phyloP scores from a whole-genome alignment of 2,329 filamentous ascomycete species.

The Hypoxylon sp. region DNA sequence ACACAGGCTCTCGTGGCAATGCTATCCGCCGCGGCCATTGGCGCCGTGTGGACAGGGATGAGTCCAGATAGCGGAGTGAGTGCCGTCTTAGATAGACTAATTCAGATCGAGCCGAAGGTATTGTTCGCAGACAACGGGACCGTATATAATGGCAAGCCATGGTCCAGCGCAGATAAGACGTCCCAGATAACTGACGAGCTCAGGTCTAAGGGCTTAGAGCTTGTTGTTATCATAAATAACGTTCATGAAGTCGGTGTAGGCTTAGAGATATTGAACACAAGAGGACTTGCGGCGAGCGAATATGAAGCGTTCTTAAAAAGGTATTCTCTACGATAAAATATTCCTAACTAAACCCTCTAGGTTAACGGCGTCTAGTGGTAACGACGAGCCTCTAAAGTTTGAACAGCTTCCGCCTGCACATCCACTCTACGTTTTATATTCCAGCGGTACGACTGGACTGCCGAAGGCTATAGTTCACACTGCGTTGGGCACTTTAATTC shows the following conservation, averaged over 20 bases:
- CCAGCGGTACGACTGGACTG: conserved; percentile 83
- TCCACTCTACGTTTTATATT: conserved; percentile 93
- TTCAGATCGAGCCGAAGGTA: conserved; percentile 83
- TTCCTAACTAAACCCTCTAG: background rate
- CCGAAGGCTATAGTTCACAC: conserved; percentile 97
- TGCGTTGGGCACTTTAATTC: conserved; percentile 85
- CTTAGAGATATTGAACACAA: conserved; percentile 52
- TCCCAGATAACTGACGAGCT: conserved; percentile 76
- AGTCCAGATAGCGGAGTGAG: conserved; percentile 92
- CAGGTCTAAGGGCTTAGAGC: conserved; percentile 65
- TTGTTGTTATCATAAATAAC: conserved; percentile 78
- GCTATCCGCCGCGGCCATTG: conserved; percentile 82
- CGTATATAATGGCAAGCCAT: conserved; percentile 89
- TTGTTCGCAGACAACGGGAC: conserved; percentile 89
- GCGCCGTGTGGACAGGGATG: conserved; percentile 91
- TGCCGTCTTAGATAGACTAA: conserved; percentile 85
- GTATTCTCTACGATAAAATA: conserved; percentile 32
- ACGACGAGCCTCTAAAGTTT: conserved; percentile 66
- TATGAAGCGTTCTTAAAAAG: conserved; percentile 56
- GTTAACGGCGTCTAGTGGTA: conserved; percentile 42
- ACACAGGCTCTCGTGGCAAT: conserved; percentile 86
- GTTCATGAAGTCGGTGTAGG: conserved; percentile 56
- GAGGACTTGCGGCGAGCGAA: conserved; percentile 53
- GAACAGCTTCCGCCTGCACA: conserved; percentile 83
- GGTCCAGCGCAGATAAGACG: conserved; percentile 82